Evolutionary conservation across 1,284 basidiomycete genomes (phyloP).

Genomic region (Leccinum huronense): DNA sequence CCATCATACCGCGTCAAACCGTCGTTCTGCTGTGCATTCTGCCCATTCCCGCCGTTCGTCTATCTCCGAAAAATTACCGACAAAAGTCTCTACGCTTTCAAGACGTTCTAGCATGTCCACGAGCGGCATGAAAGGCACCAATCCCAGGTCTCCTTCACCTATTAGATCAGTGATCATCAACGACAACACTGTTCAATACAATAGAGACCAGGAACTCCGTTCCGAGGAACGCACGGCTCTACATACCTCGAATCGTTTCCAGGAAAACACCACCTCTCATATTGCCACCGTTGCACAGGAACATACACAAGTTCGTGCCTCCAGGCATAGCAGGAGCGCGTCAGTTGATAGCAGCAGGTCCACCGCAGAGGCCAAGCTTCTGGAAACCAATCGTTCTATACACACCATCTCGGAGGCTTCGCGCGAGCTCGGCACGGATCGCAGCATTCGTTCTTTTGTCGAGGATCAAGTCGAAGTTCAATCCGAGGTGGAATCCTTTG

Average conservation of each 20-base stretch:
- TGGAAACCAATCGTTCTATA: slow-evolving; percentile 29
- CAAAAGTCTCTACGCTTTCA: slow-evolving; percentile 14
- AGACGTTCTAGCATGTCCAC: slow-evolving; percentile 25
- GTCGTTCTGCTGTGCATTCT: slow-evolving; percentile 31
- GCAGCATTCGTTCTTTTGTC: slow-evolving; percentile 16
- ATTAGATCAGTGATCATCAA: slow-evolving; percentile 13
- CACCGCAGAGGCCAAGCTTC: slow-evolving; percentile 17
- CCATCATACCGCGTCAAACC: slow-evolving; percentile 30
- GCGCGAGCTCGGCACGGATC: slow-evolving; percentile 21
- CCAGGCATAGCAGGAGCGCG: slow-evolving; percentile 12
- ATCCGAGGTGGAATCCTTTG: slow-evolving; percentile 29
- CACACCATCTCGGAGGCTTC: slow-evolving; percentile 32
- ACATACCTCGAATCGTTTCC: slow-evolving; percentile 15
- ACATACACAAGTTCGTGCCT: slow-evolving; percentile 13
- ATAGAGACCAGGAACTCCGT: slow-evolving; percentile 17
- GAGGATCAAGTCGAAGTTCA: slow-evolving; percentile 14
- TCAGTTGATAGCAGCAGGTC: slow-evolving; percentile 22
- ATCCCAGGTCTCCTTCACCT: slow-evolving; percentile 14
- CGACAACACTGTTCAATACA: slow-evolving; percentile 11
- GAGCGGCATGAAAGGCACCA: slow-evolving; percentile 6
- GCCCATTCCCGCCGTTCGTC: slow-evolving; percentile 31
- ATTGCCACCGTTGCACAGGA: slow-evolving; percentile 18
- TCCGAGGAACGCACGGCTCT: slow-evolving; percentile 23
- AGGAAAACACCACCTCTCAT: slow-evolving; percentile 17
- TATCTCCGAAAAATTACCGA: slow-evolving; percentile 20